Base-by-base conservation (phyloP, 257 asterid genomes). In the Solanum sejunctum region DNA sequence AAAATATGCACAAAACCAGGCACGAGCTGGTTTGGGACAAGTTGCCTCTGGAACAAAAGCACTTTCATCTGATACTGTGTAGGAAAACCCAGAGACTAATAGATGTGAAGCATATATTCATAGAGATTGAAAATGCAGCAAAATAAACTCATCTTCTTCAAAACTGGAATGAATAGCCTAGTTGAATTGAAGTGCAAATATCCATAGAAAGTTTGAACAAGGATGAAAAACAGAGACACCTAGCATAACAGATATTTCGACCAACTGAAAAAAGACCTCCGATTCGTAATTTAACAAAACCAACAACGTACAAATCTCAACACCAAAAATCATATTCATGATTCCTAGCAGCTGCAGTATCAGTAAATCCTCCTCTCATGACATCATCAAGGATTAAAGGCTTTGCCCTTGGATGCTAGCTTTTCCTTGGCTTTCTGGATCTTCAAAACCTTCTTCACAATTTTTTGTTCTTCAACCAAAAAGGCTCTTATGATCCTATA, bases 361-460 rank as follows among this genome's bases (percentile, higher is more conserved):
- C 73, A 86, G 86, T 87, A 90, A 89, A 36, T 85, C 73, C 81
- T 85, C 73, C 81, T 66, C 82, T 83, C 43, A 64, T 67, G 39
- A 56, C 75, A 57, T 66, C 64, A 28, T 28, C 32, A 28, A 28
- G 28, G 28, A 28, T 28, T 84, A 55, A 88, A 88, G 78, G 84
- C 87, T 92, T 90, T 66, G 95, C 88, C 87, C 91, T 93, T 94
- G 39, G 93, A 28, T 51, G 97, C 85, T 66, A 83, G 82, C 91
- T 93, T 93, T 86, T 92, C 97, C 93, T 94, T 94, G 63, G 94
- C 88, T 85, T 93, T 93, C 83, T 93, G 98, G 69, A 94, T 94
- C 95, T 94, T 93, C 94, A 94, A 86, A 32, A 94, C 98, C 90
- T 93, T 94, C 92, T 94, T 94, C 86, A 94, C 98, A 7, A 93